Percentiles rank a stretch among this genome's conserved stretches.
phyloP scores from a whole-genome alignment of 2,329 filamentous ascomycete genomes.

The Verticillium tricorpus region DNA sequence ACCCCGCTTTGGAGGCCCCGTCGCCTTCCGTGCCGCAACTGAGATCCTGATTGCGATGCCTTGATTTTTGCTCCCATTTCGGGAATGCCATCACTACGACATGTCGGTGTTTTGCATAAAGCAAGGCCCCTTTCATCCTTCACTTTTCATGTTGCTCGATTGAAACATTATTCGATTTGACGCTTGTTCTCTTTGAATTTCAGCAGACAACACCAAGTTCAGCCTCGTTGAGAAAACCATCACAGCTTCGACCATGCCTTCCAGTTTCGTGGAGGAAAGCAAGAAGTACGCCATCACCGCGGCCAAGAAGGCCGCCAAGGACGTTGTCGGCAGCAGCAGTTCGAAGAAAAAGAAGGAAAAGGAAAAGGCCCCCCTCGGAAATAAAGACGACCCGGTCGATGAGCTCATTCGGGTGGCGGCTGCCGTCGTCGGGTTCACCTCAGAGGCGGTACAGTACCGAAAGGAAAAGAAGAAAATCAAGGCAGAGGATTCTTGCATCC shows the following conservation, averaged over 20 bases:
- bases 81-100: no score
- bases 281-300: not conserved
- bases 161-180: no score
- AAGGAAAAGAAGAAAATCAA: slow-evolving; percentile 11
- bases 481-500: not conserved
- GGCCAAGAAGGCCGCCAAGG: not conserved
- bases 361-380: not conserved
- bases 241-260: not conserved
- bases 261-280: not conserved
- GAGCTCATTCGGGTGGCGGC: slow-evolving; percentile 11
- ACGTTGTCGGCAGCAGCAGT: not conserved
- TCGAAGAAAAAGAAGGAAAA: not conserved
- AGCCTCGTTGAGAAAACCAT: not conserved
- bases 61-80: no score
- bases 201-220: not conserved
- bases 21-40: no score
- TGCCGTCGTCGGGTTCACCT: slow-evolving; percentile 12
- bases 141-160: no score
- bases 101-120: no score
- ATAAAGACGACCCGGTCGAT: slow-evolving; percentile 9
- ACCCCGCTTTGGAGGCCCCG: no score
- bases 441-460: slow-evolving; percentile 13
- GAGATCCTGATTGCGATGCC: no score
- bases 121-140: no score
- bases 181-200: not conserved